Percentiles rank a stretch among this genome's conserved stretches.
Conservation (phyloP, 257 asterid genomes). For the Primulina eburnea region DNA sequence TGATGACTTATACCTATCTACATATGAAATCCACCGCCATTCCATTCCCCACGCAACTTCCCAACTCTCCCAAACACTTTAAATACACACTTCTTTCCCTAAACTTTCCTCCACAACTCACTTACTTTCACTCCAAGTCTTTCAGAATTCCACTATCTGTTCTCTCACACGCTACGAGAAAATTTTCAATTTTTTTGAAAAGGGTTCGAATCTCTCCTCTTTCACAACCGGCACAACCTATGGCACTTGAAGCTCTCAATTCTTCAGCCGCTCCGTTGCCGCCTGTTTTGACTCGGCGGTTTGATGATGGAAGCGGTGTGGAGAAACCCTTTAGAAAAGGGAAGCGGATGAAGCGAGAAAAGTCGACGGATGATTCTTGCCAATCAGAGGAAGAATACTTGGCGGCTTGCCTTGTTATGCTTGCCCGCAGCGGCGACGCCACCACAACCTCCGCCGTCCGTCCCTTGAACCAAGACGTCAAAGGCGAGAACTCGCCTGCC, state of each 20-base stretch:
- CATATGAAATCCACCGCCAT: conserved; percentile 30
- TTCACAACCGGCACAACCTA: not conserved
- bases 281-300: conserved; percentile 8
- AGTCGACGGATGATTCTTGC: not conserved
- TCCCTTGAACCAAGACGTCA: not conserved
- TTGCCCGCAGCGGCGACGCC: conserved; percentile 41
- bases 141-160: not conserved
- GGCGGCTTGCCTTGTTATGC: conserved; percentile 73
- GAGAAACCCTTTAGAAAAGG: not conserved
- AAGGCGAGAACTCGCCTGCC: not conserved
- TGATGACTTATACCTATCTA: too few species aligned
- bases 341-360: conserved; percentile 34
- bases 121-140: conserved; percentile 32
- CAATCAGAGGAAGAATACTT: conserved; percentile 53
- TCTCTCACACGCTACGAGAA: not conserved
- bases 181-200: too few species aligned
- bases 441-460: not conserved
- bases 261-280: conserved; percentile 28
- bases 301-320: not conserved
- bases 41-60: conserved; percentile 76
- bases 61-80: conserved; percentile 25
- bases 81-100: not conserved
- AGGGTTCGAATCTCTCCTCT: too few species aligned
- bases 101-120: conserved; percentile 18
- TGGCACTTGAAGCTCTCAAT: conserved; percentile 66